Percentiles rank a stretch among this genome's conserved stretches.
These are phyloP conservation scores for Trichoderma semiorbis DNA, from an alignment of 2,329 filamentous ascomycete species.

Conservation along the genomic window DNA sequence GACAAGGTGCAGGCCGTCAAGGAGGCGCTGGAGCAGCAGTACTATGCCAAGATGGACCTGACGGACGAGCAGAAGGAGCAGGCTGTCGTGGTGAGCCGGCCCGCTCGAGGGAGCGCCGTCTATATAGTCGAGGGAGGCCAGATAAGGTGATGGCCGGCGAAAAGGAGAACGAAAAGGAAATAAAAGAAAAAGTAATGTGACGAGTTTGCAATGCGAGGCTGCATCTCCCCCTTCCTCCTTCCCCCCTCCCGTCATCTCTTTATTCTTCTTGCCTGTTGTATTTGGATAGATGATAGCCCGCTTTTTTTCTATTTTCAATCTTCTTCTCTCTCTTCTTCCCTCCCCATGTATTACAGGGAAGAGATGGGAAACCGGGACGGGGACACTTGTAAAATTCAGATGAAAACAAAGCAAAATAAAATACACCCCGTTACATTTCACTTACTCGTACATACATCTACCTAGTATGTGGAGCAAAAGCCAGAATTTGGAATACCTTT, in stretches of 20 bases:
- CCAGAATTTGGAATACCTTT: not conserved
- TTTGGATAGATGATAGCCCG: not conserved
- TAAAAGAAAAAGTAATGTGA: not conserved
- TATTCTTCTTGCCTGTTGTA: not conserved
- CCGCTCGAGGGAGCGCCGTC: conserved; percentile 67
- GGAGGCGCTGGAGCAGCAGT: conserved; percentile 73
- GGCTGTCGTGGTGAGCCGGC: conserved; percentile 86
- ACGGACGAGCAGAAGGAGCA: conserved; percentile 69
- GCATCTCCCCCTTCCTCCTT: not conserved
- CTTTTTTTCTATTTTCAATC: not conserved
- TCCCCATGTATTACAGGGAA: not conserved
- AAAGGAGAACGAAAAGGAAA: not conserved
- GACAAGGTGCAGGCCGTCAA: conserved; percentile 77
- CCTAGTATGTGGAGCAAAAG: not conserved
- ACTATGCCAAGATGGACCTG: conserved; percentile 67
- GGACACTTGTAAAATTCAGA: not conserved
- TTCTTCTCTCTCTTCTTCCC: not conserved
- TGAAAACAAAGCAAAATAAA: no score
- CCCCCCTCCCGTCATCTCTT: not conserved
- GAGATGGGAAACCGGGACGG: not conserved
- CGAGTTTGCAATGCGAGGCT: not conserved
- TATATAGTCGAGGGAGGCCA: conserved; percentile 39
- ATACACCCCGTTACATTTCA: not conserved
- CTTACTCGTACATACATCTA: not conserved
- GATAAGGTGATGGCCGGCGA: conserved; percentile 16